These are phyloP conservation scores for Fomes fomentarius DNA, from an alignment of 1,284 basidiomycete species.

Conservation along the genomic window DNA sequence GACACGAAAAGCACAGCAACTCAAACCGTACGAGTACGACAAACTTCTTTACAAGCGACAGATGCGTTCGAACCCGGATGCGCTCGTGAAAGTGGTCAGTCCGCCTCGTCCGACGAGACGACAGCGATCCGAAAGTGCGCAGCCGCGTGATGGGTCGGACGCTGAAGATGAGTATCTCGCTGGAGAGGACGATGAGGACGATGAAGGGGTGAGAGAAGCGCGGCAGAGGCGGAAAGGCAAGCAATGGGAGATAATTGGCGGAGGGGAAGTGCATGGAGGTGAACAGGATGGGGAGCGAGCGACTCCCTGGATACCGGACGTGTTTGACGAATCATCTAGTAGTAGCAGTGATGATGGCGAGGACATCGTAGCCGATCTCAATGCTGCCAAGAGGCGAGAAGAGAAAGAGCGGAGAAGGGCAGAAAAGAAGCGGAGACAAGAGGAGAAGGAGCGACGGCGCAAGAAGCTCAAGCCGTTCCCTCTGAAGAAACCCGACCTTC, in stretches of 20 bases:
- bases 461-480: slow-evolving; percentile 17
- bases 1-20: slow-evolving; percentile 24
- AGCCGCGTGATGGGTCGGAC: slow-evolving; percentile 10
- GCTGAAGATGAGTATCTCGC: slow-evolving; percentile 21
- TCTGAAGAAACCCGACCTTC: slow-evolving; percentile 10
- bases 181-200: slow-evolving; percentile 9
- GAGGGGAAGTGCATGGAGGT: slow-evolving; percentile 1
- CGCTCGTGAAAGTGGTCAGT: slow-evolving; percentile 29
- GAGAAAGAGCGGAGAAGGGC: slow-evolving; percentile 12
- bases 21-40: slow-evolving; percentile 32
- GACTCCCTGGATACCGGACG: slow-evolving; percentile 4
- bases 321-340: slow-evolving; percentile 19
- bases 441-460: slow-evolving; percentile 14
- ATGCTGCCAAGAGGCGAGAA: slow-evolving; percentile 3
- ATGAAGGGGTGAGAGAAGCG: slow-evolving; percentile 14
- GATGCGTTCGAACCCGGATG: slow-evolving; percentile 31
- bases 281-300: not conserved
- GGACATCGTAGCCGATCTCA: not conserved
- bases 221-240: slow-evolving; percentile 14
- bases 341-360: slow-evolving; percentile 23
- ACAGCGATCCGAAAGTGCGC: slow-evolving; percentile 15
- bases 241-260: not conserved
- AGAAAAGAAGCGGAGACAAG: slow-evolving; percentile 3
- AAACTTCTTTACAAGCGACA: slow-evolving; percentile 27
- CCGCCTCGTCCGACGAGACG: slow-evolving; percentile 15